Conservation (phyloP, 2,329 filamentous ascomycete genomes). For the Periconia macrospinosa region DNA sequence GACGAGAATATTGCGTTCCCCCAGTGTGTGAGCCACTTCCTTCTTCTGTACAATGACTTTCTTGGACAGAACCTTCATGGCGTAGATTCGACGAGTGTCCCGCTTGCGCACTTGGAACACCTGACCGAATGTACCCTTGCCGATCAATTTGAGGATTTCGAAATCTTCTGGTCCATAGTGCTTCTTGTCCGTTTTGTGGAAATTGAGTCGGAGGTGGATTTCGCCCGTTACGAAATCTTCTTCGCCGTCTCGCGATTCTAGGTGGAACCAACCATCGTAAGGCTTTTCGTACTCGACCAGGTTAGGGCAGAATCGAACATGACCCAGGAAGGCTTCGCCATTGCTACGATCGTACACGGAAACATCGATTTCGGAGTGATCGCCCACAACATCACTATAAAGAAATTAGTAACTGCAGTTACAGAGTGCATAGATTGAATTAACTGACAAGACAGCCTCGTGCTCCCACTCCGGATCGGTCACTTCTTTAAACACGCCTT, state of each 20-base stretch:
- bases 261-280: conserved; percentile 81
- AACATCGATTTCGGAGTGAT: conserved; percentile 86
- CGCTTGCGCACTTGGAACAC: conserved; percentile 98
- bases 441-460: conserved; percentile 86
- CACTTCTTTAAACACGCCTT: conserved; percentile 63
- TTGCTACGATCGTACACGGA: conserved; percentile 88
- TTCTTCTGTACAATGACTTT: conserved; percentile 99
- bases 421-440: neutral
- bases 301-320: conserved; percentile 78
- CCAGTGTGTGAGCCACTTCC: conserved; percentile 94
- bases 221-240: conserved; percentile 79
- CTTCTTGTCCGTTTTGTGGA: conserved; percentile 80
- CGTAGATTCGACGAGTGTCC: conserved; percentile 93
- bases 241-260: conserved; percentile 79
- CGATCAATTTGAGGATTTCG: conserved; percentile 92
- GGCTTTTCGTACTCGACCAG: conserved; percentile 69
- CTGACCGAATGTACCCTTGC: conserved; percentile 97
- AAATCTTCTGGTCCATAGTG: conserved; percentile 95
- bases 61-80: conserved; percentile 99
- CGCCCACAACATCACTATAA: conserved; percentile 84
- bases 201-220: conserved; percentile 82
- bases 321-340: conserved; percentile 88
- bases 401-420: conserved; percentile 18
- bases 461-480: conserved; percentile 95
- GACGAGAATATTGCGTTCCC: conserved; percentile 95